Conservation (phyloP, 2,329 filamentous ascomycete genomes). For the Penicillium decumbens region DNA sequence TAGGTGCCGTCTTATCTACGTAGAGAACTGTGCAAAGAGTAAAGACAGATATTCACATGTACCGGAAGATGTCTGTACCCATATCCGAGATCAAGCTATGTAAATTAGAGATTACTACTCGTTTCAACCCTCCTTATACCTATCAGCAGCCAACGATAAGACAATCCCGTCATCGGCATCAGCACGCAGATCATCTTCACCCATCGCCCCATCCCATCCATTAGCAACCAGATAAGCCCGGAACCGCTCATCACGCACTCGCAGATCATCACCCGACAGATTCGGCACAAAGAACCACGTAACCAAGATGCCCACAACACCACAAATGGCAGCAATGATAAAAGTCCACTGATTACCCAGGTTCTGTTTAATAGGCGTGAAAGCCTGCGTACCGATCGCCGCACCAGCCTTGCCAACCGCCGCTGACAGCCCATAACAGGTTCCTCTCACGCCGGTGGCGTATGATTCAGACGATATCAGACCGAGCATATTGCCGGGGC, state of each 20-base stretch:
- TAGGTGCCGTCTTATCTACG: not conserved
- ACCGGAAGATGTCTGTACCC: not conserved
- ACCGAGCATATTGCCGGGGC: slow-evolving; percentile 51
- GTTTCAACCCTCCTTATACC: not conserved
- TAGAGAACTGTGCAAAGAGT: not conserved
- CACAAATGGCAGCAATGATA: slow-evolving; percentile 51
- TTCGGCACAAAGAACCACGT: slow-evolving; percentile 49
- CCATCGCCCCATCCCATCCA: slow-evolving; percentile 49
- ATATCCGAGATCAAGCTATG: not conserved
- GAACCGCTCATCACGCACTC: slow-evolving; percentile 44
- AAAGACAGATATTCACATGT: not conserved
- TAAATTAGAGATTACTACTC: not conserved
- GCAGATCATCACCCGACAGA: slow-evolving; percentile 45
- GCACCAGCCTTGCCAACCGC: slow-evolving; percentile 52
- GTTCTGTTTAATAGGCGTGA: slow-evolving; percentile 45
- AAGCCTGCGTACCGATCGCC: slow-evolving; percentile 50
- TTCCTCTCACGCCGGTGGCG: slow-evolving; percentile 51
- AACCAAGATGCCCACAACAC: slow-evolving; percentile 46
- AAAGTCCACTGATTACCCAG: slow-evolving; percentile 51
- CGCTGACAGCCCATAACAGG: slow-evolving; percentile 50
- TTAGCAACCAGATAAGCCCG: slow-evolving; percentile 43
- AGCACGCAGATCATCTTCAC: slow-evolving; percentile 37
- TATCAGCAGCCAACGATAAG: not conserved
- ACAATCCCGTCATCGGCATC: slow-evolving; percentile 28
- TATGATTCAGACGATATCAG: slow-evolving; percentile 50